Conservation (phyloP, 345 rosid species). For the Brassica incana region DNA sequence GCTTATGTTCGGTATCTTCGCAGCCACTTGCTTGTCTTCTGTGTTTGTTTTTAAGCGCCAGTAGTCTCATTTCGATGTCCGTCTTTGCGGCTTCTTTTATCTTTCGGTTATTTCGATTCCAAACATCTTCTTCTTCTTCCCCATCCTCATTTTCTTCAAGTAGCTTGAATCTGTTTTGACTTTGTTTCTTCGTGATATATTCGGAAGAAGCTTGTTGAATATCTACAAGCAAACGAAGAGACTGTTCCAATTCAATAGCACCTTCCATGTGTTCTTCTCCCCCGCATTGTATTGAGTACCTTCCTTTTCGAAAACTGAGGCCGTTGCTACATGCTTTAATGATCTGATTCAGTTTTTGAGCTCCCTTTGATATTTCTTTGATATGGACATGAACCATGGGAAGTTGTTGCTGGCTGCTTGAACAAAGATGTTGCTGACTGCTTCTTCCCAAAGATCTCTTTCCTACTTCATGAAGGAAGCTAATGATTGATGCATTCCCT, state of each 20-base stretch:
- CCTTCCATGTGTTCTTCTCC: conserved; percentile 73
- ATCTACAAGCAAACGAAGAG: conserved; percentile 76
- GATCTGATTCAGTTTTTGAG: conserved; percentile 72
- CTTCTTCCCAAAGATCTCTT: conserved; percentile 56
- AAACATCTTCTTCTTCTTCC: conserved; percentile 41
- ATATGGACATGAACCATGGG: conserved; percentile 64
- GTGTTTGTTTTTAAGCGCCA: conserved; percentile 43
- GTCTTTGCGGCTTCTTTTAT: conserved; percentile 46
- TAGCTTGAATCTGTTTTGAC: conserved; percentile 60
- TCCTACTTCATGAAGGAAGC: conserved; percentile 64
- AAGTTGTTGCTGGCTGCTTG: conserved; percentile 46
- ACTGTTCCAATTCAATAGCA: conserved; percentile 77
- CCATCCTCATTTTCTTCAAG: conserved; percentile 65
- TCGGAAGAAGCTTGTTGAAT: conserved; percentile 71
- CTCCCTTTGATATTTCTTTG: conserved; percentile 75
- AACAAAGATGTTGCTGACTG: conserved; percentile 36
- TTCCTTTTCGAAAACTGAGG: conserved; percentile 50
- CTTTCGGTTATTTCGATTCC: conserved; percentile 34
- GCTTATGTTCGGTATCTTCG: conserved; percentile 46
- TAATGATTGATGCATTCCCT: conserved; percentile 49
- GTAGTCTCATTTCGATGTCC: conserved; percentile 52
- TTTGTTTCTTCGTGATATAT: conserved; percentile 45
- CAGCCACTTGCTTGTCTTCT: conserved; percentile 29
- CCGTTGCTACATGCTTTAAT: conserved; percentile 70
- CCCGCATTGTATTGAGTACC: conserved; percentile 74